phyloP scores from a whole-genome alignment of 2,329 filamentous ascomycete genomes.

The Lomentospora prolificans region DNA sequence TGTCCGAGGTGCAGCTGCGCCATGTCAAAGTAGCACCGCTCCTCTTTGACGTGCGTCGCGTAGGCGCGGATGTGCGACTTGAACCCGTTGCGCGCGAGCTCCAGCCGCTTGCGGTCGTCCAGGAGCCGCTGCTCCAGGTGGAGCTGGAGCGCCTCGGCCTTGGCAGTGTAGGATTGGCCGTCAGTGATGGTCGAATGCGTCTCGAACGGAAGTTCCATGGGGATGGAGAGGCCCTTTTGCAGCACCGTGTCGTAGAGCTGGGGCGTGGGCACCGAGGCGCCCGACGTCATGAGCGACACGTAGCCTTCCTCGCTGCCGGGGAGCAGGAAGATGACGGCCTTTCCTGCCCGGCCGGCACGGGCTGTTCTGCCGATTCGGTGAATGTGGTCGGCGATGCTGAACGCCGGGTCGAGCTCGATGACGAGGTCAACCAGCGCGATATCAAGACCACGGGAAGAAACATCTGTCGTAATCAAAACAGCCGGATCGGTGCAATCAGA shows the following conservation, averaged over 20 bases:
- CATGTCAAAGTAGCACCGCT: slow-evolving; percentile 84
- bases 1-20: slow-evolving; percentile 85
- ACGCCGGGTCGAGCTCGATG: slow-evolving; percentile 92
- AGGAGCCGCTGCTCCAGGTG: slow-evolving; percentile 51
- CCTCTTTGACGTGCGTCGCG: slow-evolving; percentile 80
- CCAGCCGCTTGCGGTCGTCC: slow-evolving; percentile 57
- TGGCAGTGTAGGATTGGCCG: slow-evolving; percentile 34
- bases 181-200: slow-evolving; percentile 43
- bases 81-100: slow-evolving; percentile 75
- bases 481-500: slow-evolving; percentile 62
- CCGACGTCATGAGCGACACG: slow-evolving; percentile 54
- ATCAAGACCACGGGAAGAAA: slow-evolving; percentile 90
- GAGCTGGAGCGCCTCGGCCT: slow-evolving; percentile 48
- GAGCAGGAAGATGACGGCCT: slow-evolving; percentile 80
- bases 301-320: slow-evolving; percentile 91
- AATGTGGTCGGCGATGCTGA: slow-evolving; percentile 85
- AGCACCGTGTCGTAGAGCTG: slow-evolving; percentile 45
- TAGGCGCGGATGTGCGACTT: slow-evolving; percentile 91
- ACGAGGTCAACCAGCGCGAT: slow-evolving; percentile 91
- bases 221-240: slow-evolving; percentile 54
- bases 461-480: slow-evolving; percentile 87
- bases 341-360: slow-evolving; percentile 78
- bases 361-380: slow-evolving; percentile 93
- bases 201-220: slow-evolving; percentile 59
- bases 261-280: slow-evolving; percentile 35